Conservation (phyloP, 2,329 filamentous ascomycete genomes). For the Ophiocordyceps camponoti-floridani region DNA sequence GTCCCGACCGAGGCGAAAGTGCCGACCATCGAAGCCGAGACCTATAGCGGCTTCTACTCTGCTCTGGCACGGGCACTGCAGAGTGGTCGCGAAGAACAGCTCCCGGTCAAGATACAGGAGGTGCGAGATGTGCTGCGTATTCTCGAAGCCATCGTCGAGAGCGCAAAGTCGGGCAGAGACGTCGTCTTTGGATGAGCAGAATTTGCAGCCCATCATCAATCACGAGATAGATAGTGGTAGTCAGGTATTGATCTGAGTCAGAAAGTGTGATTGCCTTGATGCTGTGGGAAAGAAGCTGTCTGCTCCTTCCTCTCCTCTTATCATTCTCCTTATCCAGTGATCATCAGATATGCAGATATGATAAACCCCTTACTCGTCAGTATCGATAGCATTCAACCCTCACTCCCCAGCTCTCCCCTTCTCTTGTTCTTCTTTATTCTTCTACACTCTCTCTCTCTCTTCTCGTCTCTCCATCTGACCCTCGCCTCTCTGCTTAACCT, state of each 20-base stretch:
- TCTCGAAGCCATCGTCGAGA: conserved; percentile 32
- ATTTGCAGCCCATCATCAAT: neutral
- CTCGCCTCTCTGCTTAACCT: neutral
- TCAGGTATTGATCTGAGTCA: too few relatives aligned
- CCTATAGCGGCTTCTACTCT: conserved; percentile 52
- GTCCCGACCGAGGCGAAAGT: conserved; percentile 28
- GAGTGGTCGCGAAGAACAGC: conserved; percentile 27
- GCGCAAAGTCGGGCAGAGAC: conserved; percentile 27
- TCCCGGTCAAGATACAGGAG: conserved; percentile 34
- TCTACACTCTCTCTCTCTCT: neutral
- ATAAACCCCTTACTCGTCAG: too few relatives aligned
- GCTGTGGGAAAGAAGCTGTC: too few relatives aligned
- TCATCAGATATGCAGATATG: too few relatives aligned
- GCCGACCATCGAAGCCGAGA: conserved; percentile 44
- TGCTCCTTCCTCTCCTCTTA: too few relatives aligned
- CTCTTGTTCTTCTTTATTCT: neutral
- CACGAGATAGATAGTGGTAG: neutral
- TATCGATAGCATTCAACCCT: too few relatives aligned
- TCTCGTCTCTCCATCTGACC: neutral
- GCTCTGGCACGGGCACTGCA: conserved; percentile 28
- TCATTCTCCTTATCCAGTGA: too few relatives aligned
- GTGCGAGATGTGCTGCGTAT: conserved; percentile 34
- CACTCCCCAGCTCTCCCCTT: neutral
- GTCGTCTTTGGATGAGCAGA: conserved; percentile 14
- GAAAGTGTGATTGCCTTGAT: too few relatives aligned